These are phyloP conservation scores for Pseudogymnoascus sp. DNA, from an alignment of 2,329 filamentous ascomycete genomes.

Conservation along the genomic window DNA sequence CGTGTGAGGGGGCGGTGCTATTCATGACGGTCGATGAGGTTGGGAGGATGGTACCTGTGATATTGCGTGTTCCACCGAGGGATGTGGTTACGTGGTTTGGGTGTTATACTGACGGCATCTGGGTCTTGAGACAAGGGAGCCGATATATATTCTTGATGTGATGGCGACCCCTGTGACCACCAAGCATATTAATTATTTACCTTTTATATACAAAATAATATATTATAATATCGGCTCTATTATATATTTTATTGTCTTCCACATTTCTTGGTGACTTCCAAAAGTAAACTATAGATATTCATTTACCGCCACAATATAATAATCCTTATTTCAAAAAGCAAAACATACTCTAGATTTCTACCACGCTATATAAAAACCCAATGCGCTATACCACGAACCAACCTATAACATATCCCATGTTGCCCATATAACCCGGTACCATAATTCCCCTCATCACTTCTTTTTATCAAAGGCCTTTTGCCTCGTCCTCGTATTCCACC, in stretches of 20 bases:
- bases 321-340: not conserved
- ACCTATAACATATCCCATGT: not conserved
- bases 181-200: not conserved
- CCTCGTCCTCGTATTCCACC: constrained; percentile 73
- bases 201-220: not conserved
- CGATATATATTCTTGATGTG: not conserved
- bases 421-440: not conserved
- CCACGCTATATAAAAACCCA: not conserved
- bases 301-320: not conserved
- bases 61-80: not conserved
- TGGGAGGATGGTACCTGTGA: not conserved
- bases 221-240: not conserved
- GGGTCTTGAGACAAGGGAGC: not conserved
- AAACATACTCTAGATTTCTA: not conserved
- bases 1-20: not conserved
- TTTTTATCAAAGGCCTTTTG: constrained; percentile 53
- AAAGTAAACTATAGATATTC: not conserved
- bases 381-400: not conserved
- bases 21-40: not conserved
- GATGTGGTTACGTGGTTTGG: not conserved
- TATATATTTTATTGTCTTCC: not conserved
- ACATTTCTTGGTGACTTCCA: not conserved
- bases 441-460: constrained; percentile 18
- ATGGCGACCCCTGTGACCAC: not conserved
- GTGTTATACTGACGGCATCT: not conserved